Evolutionary conservation across 768 basidiomycete species (phyloP).

Genomic region (Naganishia onofrii): DNA sequence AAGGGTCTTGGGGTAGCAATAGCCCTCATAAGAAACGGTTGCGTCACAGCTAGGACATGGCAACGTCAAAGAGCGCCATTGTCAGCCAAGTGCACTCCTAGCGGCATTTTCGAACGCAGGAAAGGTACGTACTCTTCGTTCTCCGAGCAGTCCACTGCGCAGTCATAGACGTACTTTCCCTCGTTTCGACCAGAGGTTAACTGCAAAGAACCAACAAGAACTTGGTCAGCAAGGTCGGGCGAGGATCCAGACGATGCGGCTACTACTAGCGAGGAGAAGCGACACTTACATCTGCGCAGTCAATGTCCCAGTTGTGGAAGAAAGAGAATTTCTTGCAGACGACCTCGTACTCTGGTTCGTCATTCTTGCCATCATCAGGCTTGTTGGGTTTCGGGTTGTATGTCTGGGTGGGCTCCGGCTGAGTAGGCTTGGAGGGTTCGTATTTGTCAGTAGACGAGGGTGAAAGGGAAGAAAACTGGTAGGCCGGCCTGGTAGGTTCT

Average conservation of each 20-base stretch:
- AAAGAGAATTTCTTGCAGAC: conserved; percentile 13
- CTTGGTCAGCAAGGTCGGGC: neutral
- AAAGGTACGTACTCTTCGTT: neutral
- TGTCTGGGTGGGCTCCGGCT: no score
- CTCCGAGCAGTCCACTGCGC: no score
- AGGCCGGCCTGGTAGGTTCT: neutral
- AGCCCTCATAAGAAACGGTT: conserved; percentile 8
- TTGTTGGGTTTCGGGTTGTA: no score
- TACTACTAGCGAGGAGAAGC: neutral
- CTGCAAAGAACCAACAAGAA: neutral
- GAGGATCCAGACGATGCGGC: neutral
- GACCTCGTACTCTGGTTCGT: conserved; percentile 11
- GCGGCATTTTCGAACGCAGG: neutral
- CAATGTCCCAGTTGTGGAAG: conserved; percentile 15
- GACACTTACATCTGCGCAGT: conserved; percentile 8
- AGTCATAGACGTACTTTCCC: no score
- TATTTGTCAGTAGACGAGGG: neutral
- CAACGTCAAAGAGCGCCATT: neutral
- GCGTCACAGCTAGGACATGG: conserved; percentile 2
- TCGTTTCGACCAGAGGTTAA: neutral
- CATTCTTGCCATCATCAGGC: neutral
- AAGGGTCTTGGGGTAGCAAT: conserved; percentile 19
- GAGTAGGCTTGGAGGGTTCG: neutral
- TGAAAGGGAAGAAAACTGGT: neutral
- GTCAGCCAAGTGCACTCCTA: neutral